Conservation (phyloP, 495 filamentous ascomycete species). For the Glonium stellatum region DNA sequence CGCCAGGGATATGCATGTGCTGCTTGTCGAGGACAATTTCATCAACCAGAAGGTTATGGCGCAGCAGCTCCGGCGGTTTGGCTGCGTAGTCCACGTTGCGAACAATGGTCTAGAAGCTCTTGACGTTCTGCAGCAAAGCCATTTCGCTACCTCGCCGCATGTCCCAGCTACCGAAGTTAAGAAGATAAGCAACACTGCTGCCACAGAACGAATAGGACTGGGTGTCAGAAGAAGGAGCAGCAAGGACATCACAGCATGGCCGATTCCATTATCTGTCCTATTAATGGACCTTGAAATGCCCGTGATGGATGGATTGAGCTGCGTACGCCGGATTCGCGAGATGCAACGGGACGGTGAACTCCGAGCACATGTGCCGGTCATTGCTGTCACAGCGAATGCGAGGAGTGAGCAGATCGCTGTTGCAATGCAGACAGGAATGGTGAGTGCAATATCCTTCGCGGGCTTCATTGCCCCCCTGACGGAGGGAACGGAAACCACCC, state of each 20-base stretch:
- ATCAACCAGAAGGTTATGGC: constrained; percentile 65
- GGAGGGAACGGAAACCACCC: no score
- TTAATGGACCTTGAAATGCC: constrained; percentile 18
- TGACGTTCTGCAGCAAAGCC: constrained; percentile 37
- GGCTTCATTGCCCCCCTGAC: no score
- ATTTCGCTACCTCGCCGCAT: no score
- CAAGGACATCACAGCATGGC: not conserved
- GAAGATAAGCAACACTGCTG: no score
- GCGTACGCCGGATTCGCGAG: constrained; percentile 11
- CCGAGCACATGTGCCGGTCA: constrained; percentile 12
- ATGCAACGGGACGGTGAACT: constrained; percentile 9
- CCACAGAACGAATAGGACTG: no score
- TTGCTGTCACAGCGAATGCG: constrained; percentile 18
- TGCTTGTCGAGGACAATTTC: constrained; percentile 41
- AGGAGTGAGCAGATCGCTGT: constrained; percentile 18
- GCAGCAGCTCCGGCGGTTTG: constrained; percentile 54
- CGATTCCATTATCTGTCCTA: constrained; percentile 8
- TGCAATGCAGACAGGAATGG: constrained; percentile 12
- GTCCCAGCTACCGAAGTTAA: no score
- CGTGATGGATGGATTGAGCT: constrained; percentile 19
- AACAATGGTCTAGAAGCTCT: constrained; percentile 68
- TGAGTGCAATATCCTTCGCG: not conserved
- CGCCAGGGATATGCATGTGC: constrained; percentile 3
- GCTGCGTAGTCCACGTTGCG: constrained; percentile 60
- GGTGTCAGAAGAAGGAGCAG: no score